These are phyloP conservation scores for Phyllosticta citribraziliensis DNA, from an alignment of 2,329 filamentous ascomycete species.

Conservation along the genomic window DNA sequence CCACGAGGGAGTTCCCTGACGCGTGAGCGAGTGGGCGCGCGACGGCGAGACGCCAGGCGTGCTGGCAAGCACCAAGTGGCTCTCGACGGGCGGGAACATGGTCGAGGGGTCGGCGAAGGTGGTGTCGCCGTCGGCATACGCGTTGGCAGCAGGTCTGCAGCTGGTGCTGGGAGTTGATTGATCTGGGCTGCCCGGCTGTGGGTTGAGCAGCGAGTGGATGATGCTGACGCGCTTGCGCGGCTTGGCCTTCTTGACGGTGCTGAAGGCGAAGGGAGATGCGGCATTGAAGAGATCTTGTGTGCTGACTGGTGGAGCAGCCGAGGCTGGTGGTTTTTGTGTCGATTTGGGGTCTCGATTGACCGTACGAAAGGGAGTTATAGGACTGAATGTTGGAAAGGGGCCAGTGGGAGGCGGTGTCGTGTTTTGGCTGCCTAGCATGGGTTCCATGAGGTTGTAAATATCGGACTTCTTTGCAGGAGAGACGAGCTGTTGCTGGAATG, in stretches of 20 bases:
- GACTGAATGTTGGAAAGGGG: not conserved
- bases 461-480: not conserved
- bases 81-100: not conserved
- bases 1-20: too few relatives aligned
- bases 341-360: constrained; percentile 12
- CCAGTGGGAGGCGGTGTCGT: constrained; percentile 1
- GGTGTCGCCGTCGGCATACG: not conserved
- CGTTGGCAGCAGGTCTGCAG: not conserved
- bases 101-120: not conserved
- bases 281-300: constrained; percentile 37
- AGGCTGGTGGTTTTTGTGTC: constrained; percentile 14
- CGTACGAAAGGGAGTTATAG: constrained; percentile 12
- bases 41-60: not conserved
- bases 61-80: not conserved
- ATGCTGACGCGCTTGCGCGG: constrained; percentile 5
- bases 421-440: not conserved
- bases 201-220: not conserved
- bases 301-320: constrained; percentile 21
- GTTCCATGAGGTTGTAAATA: not conserved
- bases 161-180: not conserved
- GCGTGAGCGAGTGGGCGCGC: not conserved
- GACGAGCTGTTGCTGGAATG: constrained; percentile 23
- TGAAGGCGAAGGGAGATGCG: constrained; percentile 31
- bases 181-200: not conserved
- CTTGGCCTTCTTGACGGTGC: constrained; percentile 31